Conservation (phyloP, 768 basidiomycete genomes). For the Termitomyces heimii region DNA sequence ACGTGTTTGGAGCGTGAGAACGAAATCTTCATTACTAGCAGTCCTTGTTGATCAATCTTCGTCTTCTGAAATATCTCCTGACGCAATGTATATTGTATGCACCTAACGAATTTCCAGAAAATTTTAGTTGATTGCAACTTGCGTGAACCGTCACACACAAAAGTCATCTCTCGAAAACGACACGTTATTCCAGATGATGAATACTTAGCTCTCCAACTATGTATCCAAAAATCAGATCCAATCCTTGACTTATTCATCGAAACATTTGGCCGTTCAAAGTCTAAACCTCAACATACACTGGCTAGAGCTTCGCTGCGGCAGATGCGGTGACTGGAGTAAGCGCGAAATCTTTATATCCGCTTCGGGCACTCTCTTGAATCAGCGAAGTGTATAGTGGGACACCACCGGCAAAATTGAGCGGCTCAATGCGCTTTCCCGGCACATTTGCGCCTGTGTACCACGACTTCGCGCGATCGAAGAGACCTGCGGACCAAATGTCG, state of each 20-base stretch:
- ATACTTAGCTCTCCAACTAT: background rate
- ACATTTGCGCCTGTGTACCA: conserved; percentile 22
- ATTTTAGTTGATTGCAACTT: background rate
- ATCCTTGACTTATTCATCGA: background rate
- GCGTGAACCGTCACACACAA: background rate
- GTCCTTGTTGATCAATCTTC: background rate
- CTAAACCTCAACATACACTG: background rate
- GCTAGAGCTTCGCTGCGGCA: background rate
- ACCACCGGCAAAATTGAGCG: conserved; percentile 19
- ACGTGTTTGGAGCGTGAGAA: no score
- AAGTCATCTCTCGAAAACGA: background rate
- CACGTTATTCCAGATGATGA: background rate
- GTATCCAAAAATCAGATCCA: background rate
- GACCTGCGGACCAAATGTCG: conserved; percentile 4
- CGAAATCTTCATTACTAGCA: no score
- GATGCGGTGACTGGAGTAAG: background rate
- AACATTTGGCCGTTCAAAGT: background rate
- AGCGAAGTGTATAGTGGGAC: conserved; percentile 12
- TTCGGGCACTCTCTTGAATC: conserved; percentile 14
- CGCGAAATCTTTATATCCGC: conserved; percentile 13
- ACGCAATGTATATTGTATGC: no score
- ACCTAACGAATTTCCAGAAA: no score
- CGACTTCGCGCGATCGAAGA: conserved; percentile 16
- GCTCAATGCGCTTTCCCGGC: conserved; percentile 16
- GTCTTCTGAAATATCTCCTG: background rate